These are phyloP conservation scores for Fusarium gaditjirri DNA, from an alignment of 2,329 filamentous ascomycete genomes.

Conservation along the genomic window DNA sequence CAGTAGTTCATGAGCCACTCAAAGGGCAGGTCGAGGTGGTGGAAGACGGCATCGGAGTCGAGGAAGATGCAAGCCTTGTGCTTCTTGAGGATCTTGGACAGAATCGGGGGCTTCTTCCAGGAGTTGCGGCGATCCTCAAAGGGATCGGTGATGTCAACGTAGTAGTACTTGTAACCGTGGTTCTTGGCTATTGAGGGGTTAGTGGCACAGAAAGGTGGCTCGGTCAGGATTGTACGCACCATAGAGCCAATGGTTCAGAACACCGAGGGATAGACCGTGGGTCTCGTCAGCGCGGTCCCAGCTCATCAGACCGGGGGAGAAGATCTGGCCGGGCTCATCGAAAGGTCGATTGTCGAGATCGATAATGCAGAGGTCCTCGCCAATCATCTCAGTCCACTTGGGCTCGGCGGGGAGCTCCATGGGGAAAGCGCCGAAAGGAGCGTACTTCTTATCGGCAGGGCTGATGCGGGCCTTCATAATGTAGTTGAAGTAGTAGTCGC, in stretches of 20 bases:
- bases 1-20: constrained; percentile 62
- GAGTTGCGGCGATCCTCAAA: constrained; percentile 56
- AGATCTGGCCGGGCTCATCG: constrained; percentile 50
- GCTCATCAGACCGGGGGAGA: constrained; percentile 48
- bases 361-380: constrained; percentile 57
- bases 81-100: constrained; percentile 55
- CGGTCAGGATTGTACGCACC: constrained; percentile 38
- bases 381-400: constrained; percentile 49
- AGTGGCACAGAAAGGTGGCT: constrained; percentile 18
- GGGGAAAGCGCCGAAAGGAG: constrained; percentile 48
- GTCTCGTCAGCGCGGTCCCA: constrained; percentile 50
- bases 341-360: constrained; percentile 58
- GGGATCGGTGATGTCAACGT: constrained; percentile 51
- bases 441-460: constrained; percentile 44
- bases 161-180: constrained; percentile 61
- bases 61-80: constrained; percentile 57
- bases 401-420: constrained; percentile 44
- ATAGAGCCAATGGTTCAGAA: constrained; percentile 59
- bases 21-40: constrained; percentile 56
- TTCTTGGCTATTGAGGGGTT: constrained; percentile 51
- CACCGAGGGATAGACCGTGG: constrained; percentile 53
- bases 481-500: constrained; percentile 48
- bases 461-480: constrained; percentile 45
- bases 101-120: constrained; percentile 58
- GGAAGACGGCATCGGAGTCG: constrained; percentile 58